A percentile compares a stretch with the other conserved stretches of the same genome.
Conservation (phyloP, 2,329 filamentous ascomycete species). For the Fusarium verrucosum region DNA sequence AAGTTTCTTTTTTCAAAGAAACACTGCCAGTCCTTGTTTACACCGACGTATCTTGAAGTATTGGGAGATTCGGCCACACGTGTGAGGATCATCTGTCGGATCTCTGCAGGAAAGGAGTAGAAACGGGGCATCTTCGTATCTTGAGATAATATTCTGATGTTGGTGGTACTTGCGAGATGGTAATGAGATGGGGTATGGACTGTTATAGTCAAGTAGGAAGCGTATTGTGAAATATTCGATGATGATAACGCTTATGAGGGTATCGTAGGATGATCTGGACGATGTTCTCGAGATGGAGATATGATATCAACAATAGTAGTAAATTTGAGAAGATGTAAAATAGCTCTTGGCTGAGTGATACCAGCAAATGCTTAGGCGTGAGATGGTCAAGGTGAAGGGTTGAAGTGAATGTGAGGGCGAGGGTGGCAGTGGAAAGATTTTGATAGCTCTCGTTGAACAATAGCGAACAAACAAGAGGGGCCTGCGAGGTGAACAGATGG, state of each 20-base stretch:
- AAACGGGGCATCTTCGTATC: constrained; percentile 6
- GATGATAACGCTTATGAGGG: background rate
- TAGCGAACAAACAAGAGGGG: background rate
- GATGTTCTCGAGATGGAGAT: background rate
- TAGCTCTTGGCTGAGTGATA: background rate
- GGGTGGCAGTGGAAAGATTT: background rate
- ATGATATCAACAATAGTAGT: background rate
- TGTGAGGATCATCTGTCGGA: background rate
- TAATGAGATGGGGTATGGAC: background rate
- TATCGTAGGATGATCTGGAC: background rate
- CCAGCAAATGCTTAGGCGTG: background rate
- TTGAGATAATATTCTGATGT: background rate
- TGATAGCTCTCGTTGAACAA: background rate
- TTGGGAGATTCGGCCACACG: background rate
- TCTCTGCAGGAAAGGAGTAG: constrained; percentile 1
- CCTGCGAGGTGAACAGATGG: background rate
- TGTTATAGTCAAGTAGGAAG: background rate
- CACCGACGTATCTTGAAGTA: background rate
- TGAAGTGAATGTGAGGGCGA: background rate
- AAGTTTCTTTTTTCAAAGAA: constrained; percentile 19
- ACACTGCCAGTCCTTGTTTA: constrained; percentile 6
- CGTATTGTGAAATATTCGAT: background rate
- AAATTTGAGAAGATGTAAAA: too few relatives aligned
- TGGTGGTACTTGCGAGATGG: background rate
- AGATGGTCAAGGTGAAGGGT: background rate